Evolutionary conservation across 1,139 yeast genomes (phyloP).

Genomic region (Geotrichum restrictum): DNA sequence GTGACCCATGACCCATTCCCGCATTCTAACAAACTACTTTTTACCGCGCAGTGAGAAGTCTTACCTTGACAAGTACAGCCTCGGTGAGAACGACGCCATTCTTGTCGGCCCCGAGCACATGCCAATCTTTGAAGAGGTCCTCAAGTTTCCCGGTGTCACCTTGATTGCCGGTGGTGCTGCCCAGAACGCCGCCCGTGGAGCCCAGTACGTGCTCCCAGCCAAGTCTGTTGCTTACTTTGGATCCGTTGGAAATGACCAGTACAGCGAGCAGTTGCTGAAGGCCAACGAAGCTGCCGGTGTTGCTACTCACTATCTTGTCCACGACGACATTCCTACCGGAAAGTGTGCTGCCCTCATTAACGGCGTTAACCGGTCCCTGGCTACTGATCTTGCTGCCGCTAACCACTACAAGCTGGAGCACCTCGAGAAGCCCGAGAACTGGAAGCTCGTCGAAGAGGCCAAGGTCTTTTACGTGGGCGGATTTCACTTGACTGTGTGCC

Average conservation of each 20-base stretch:
- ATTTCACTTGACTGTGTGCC: constrained; percentile 95
- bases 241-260: constrained; percentile 89
- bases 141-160: constrained; percentile 57
- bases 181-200: constrained; percentile 98
- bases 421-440: constrained; percentile 82
- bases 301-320: constrained; percentile 74
- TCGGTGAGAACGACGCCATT: constrained; percentile 92
- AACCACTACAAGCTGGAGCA: constrained; percentile 91
- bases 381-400: constrained; percentile 96
- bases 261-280: constrained; percentile 70
- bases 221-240: constrained; percentile 91
- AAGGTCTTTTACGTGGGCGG: constrained; percentile 91
- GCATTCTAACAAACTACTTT: neutral
- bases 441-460: constrained; percentile 80
- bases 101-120: constrained; percentile 83
- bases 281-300: constrained; percentile 91
- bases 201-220: constrained; percentile 82
- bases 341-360: constrained; percentile 95
- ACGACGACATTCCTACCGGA: constrained; percentile 74
- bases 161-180: constrained; percentile 99
- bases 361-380: constrained; percentile 85
- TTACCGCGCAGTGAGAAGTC: constrained; percentile 42
- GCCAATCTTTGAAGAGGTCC: constrained; percentile 78
- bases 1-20: neutral
- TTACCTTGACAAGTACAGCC: constrained; percentile 71